Base-by-base conservation (phyloP, 2,329 filamentous ascomycete species). In the Diaporthe aspalathi region DNA sequence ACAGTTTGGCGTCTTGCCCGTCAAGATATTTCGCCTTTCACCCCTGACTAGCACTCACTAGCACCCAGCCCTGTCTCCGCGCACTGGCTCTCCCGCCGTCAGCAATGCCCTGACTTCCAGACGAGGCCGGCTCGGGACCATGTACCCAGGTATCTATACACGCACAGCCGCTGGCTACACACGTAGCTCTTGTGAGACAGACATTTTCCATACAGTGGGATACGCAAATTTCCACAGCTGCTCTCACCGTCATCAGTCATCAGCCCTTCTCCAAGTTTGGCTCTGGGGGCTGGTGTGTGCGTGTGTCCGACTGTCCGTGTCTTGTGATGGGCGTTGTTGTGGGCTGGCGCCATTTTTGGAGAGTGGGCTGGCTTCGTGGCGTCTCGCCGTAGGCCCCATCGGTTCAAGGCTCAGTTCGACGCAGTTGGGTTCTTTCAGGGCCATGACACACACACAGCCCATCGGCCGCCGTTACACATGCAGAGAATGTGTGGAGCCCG, bases 331-430 rank as follows among this genome's bases (percentile, higher is more conserved):
- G 52, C 29, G n/a, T n/a, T n/a, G n/a, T 35, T 5, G 54, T 40
- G 54, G 54, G 54, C 54, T 57, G 54, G 54, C 35, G 35, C 54
- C 20, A 57, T 57, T 57, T 16, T 43, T 38, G 24, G 17, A 5
- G 11, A 56, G 40, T n/a, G 45, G 45, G 17, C n/a, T n/a, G n/a
- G 12, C 57, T 47, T n/a, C 57, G 27, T 63, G 57, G 57, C 57
- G 57, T 49, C 57, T 63, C 57, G 57, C 57, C 57, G 56, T 60
- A 60, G 38, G 7, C 56, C 35, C 54, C 22, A 27, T 60, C 54
- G 35, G 54, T 60, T 9, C 35, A 38, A 20, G 20, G 22, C 22
- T 22, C 49, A 50, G 16, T 27, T 50, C 47, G 22, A 50, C 16
- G 24, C 49, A 24, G 16, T 27, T 27, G 22, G 11, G 35, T 32